Evolutionary conservation across 2,329 filamentous ascomycete genomes (phyloP).

Genomic region (Westerdykella aurantiaca): DNA sequence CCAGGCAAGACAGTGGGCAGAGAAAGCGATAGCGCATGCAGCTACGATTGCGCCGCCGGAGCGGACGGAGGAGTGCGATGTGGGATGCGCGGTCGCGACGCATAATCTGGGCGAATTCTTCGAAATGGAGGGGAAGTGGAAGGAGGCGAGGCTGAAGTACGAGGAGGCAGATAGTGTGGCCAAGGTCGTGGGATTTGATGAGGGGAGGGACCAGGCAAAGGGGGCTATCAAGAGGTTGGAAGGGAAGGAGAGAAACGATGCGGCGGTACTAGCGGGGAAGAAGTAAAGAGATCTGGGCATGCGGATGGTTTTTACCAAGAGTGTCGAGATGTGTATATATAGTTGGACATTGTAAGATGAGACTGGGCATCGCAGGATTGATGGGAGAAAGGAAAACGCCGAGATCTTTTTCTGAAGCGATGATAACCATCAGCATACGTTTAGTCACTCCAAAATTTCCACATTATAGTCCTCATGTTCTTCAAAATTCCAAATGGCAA

Average conservation of each 20-base stretch:
- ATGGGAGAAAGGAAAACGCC: neutral
- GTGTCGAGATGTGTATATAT: too few species aligned
- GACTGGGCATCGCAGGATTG: neutral
- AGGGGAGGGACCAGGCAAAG: constrained; percentile 41
- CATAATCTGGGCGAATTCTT: constrained; percentile 83
- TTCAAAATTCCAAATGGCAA: too few species aligned
- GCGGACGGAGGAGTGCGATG: constrained; percentile 72
- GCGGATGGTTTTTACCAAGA: neutral
- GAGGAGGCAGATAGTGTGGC: constrained; percentile 60
- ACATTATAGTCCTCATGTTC: too few species aligned
- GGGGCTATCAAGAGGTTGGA: constrained; percentile 37
- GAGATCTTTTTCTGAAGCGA: too few species aligned
- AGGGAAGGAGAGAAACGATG: constrained; percentile 2
- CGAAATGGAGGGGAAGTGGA: constrained; percentile 61
- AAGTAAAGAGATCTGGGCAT: neutral
- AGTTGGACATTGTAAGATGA: too few species aligned
- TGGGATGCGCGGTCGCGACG: constrained; percentile 75
- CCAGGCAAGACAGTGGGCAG: constrained; percentile 71
- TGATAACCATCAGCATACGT: too few species aligned
- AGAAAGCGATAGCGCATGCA: constrained; percentile 66
- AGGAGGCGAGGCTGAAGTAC: constrained; percentile 63
- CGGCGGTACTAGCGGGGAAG: neutral
- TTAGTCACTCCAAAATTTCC: too few species aligned
- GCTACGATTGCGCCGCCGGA: constrained; percentile 59
- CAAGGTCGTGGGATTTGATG: constrained; percentile 43